phyloP scores from a whole-genome alignment of 176 grass and related monocot species.

The Zoysia japonica region DNA sequence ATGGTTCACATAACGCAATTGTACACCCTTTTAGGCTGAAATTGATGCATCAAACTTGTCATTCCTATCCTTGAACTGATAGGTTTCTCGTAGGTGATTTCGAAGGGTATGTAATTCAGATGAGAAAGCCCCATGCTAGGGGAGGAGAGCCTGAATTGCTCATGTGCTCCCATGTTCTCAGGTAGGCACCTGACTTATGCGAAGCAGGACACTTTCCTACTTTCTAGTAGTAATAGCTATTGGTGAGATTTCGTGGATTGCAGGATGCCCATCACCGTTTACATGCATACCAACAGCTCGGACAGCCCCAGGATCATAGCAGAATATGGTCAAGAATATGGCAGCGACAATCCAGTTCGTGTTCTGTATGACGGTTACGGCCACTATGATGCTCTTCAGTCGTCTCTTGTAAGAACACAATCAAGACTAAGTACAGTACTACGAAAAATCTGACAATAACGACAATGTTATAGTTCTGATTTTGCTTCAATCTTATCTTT shows the following conservation, averaged over 20 bases:
- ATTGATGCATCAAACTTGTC: background rate
- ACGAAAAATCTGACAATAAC: constrained; percentile 33
- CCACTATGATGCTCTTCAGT: constrained; percentile 75
- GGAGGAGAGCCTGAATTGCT: constrained; percentile 88
- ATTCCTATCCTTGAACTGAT: background rate
- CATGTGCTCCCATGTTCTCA: constrained; percentile 96
- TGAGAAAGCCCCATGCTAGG: constrained; percentile 89
- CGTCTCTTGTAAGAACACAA: constrained; percentile 61
- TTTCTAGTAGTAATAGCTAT: background rate
- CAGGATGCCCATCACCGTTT: constrained; percentile 95
- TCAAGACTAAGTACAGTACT: constrained; percentile 48
- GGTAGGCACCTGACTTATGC: constrained; percentile 39
- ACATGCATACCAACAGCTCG: constrained; percentile 65
- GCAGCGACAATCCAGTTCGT: constrained; percentile 71
- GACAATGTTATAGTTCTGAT: background rate
- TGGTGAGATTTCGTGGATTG: constrained; percentile 13
- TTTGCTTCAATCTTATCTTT: constrained; percentile 1
- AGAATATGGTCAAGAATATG: constrained; percentile 97
- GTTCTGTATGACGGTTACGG: constrained; percentile 90
- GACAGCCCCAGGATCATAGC: constrained; percentile 75
- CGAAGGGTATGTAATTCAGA: constrained; percentile 80
- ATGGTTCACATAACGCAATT: background rate
- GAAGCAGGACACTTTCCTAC: background rate
- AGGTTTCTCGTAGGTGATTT: constrained; percentile 96
- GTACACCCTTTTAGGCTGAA: background rate